Conservation (phyloP, 2,329 filamentous ascomycete genomes). For the Colletotrichum godetiae region DNA sequence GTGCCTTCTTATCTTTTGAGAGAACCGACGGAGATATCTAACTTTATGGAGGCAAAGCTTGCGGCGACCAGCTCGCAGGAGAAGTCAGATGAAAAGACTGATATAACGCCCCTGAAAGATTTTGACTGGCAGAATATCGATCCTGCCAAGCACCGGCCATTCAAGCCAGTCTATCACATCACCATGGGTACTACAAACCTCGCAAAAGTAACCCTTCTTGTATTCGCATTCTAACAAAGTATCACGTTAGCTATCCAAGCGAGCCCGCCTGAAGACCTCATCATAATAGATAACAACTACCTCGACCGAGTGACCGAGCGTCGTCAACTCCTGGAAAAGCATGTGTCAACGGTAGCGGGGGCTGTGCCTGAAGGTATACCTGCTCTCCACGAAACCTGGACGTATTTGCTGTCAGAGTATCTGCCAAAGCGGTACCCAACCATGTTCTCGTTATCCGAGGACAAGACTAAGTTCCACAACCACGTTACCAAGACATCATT, state of each 20-base stretch:
- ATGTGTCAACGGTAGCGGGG: slow-evolving; percentile 55
- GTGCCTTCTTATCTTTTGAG: neutral
- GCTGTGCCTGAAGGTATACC: slow-evolving; percentile 51
- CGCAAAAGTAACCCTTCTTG: slow-evolving; percentile 5
- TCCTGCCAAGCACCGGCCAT: slow-evolving; percentile 56
- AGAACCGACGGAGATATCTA: neutral
- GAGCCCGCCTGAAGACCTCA: slow-evolving; percentile 59
- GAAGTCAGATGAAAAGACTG: neutral
- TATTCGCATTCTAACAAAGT: slow-evolving; percentile 7
- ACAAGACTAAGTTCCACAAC: slow-evolving; percentile 51
- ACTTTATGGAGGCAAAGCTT: neutral
- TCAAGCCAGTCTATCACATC: slow-evolving; percentile 64
- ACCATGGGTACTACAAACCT: slow-evolving; percentile 58
- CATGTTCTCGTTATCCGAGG: slow-evolving; percentile 54
- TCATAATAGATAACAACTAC: slow-evolving; percentile 65
- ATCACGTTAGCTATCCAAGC: slow-evolving; percentile 52
- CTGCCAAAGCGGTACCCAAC: slow-evolving; percentile 61
- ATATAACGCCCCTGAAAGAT: slow-evolving; percentile 41
- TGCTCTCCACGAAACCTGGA: slow-evolving; percentile 61
- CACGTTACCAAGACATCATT: slow-evolving; percentile 47
- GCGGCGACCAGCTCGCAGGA: neutral
- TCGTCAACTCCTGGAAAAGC: slow-evolving; percentile 49
- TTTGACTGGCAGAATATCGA: slow-evolving; percentile 54
- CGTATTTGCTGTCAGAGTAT: slow-evolving; percentile 57
- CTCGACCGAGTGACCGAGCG: slow-evolving; percentile 54